phyloP scores from a whole-genome alignment of 164 flowering plant species.

The Pachysandra terminalis region DNA sequence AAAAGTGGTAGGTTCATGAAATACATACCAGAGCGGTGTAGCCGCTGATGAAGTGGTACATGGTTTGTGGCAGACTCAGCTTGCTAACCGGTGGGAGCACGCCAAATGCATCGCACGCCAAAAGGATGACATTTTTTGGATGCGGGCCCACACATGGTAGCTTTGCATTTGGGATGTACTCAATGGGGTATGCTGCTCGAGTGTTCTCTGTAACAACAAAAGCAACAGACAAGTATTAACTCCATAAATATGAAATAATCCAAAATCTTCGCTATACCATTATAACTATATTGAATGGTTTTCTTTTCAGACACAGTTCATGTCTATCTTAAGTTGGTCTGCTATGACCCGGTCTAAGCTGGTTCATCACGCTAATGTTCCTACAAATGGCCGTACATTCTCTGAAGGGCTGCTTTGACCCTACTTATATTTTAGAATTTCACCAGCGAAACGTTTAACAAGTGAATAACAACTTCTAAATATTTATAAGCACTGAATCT shows the following conservation, averaged over 20 bases:
- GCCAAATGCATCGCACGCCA: constrained; percentile 98
- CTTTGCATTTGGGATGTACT: constrained; percentile 94
- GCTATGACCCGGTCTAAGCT: not conserved
- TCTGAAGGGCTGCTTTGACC: not conserved
- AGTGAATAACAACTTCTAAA: not conserved
- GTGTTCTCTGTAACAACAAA: constrained; percentile 70
- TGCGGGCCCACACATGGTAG: constrained; percentile 97
- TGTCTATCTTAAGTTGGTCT: no score
- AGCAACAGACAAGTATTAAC: no score
- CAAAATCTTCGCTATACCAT: not conserved
- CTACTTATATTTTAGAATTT: not conserved
- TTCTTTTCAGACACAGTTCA: no score
- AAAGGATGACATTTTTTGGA: constrained; percentile 91
- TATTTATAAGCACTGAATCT: not conserved
- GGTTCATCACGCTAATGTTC: not conserved
- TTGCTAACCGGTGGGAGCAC: constrained; percentile 99
- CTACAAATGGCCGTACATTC: not conserved
- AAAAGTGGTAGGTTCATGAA: not conserved
- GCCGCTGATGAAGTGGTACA: constrained; percentile 99
- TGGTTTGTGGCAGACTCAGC: constrained; percentile 89
- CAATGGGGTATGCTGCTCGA: constrained; percentile 94
- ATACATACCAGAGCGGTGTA: constrained; percentile 90
- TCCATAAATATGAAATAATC: not conserved
- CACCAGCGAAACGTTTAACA: not conserved
- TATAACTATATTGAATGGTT: no score